These are phyloP conservation scores for Solanum etuberosum DNA, from an alignment of 257 asterid species.

Conservation along the genomic window DNA sequence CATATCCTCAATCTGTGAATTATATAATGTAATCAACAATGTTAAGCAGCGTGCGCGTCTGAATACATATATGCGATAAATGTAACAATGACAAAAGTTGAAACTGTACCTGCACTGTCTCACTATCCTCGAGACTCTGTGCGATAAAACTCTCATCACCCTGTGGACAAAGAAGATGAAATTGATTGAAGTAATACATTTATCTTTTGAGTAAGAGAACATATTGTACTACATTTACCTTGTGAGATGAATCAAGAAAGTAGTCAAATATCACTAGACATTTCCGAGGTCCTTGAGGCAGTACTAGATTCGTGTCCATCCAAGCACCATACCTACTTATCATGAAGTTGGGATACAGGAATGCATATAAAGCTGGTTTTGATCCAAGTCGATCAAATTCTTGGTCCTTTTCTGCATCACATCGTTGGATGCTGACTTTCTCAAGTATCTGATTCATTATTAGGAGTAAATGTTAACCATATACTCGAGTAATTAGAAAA, in stretches of 20 bases:
- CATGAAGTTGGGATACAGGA: constrained; percentile 87
- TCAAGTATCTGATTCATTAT: constrained; percentile 45
- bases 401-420: constrained; percentile 16
- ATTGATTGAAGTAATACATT: not conserved
- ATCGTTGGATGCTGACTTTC: constrained; percentile 74
- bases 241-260: constrained; percentile 61
- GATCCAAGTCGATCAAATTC: constrained; percentile 58
- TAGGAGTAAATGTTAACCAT: not conserved
- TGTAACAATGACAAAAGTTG: not conserved
- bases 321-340: constrained; percentile 89
- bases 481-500: too few species aligned
- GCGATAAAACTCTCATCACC: constrained; percentile 31
- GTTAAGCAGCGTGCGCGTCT: not conserved
- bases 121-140: constrained; percentile 54
- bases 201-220: not conserved
- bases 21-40: not conserved
- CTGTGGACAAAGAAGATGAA: constrained; percentile 16
- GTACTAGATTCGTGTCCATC: constrained; percentile 86
- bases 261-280: constrained; percentile 82
- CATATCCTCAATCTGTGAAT: constrained; percentile 56
- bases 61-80: not conserved
- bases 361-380: constrained; percentile 52
- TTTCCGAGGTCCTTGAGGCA: constrained; percentile 68
- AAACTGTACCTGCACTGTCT: constrained; percentile 54
- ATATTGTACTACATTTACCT: constrained; percentile 19